These are phyloP conservation scores for Turnera subulata DNA, from an alignment of 345 rosid species.

Conservation along the genomic window DNA sequence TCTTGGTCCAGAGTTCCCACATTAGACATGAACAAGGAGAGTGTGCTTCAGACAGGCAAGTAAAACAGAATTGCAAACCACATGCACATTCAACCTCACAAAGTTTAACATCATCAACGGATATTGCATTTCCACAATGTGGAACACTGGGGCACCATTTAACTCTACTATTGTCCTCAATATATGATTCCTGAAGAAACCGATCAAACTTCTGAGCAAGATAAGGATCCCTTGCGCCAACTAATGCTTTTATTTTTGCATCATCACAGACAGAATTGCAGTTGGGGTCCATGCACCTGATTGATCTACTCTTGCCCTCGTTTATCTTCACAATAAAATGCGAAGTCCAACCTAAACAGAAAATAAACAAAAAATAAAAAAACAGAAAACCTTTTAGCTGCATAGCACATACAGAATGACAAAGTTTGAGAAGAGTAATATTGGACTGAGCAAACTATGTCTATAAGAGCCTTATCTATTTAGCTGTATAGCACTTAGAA, in stretches of 20 bases:
- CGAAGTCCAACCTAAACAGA: slow-evolving; percentile 36
- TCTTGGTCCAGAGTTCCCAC: slow-evolving; percentile 40
- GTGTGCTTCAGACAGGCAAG: slow-evolving; percentile 36
- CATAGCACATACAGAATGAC: too few species aligned
- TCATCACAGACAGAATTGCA: slow-evolving; percentile 43
- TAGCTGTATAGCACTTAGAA: too few species aligned
- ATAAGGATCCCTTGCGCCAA: slow-evolving; percentile 22
- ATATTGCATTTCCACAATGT: slow-evolving; percentile 45
- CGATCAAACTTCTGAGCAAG: slow-evolving; percentile 39
- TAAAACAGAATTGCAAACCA: slow-evolving; percentile 38
- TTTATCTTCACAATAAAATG: slow-evolving; percentile 43
- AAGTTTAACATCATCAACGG: slow-evolving; percentile 28
- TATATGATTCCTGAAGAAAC: slow-evolving; percentile 37
- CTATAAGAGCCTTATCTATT: too few species aligned
- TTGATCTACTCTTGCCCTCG: slow-evolving; percentile 40
- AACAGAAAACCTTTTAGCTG: too few species aligned
- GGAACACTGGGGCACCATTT: slow-evolving; percentile 53
- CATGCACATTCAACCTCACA: slow-evolving; percentile 32
- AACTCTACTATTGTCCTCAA: slow-evolving; percentile 42
- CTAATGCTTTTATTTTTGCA: slow-evolving; percentile 28
- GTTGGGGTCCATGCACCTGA: slow-evolving; percentile 36
- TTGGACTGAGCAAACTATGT: too few species aligned
- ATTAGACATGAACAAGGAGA: slow-evolving; percentile 41
- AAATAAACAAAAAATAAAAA: too few species aligned
- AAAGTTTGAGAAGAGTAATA: too few species aligned